These are phyloP conservation scores for Mortierella sp. DNA, from an alignment of 371 early-diverging fungal species.

Conservation along the genomic window DNA sequence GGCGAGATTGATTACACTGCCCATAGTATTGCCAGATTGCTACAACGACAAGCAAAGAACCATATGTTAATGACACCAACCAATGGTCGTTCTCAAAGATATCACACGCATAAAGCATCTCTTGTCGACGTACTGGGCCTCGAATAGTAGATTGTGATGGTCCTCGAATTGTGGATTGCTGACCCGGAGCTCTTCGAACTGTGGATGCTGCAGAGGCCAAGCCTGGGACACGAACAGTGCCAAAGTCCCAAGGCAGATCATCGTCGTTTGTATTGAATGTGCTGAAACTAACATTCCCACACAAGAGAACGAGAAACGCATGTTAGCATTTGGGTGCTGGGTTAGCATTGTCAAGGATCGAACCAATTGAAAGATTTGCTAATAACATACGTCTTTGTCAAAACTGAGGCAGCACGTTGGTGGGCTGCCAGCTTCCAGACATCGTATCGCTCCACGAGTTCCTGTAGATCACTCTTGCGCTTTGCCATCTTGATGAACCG, in stretches of 20 bases:
- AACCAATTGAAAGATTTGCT: background rate
- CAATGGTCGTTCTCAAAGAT: background rate
- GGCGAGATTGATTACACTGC: slow-evolving; percentile 37
- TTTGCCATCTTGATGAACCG: slow-evolving; percentile 87
- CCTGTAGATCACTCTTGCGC: slow-evolving; percentile 82
- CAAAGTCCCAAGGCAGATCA: slow-evolving; percentile 64
- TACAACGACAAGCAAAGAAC: background rate
- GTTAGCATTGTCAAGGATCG: background rate
- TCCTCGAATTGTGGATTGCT: too few species aligned
- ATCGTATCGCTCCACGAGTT: slow-evolving; percentile 86
- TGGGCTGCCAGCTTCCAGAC: slow-evolving; percentile 72
- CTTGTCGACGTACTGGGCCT: too few species aligned
- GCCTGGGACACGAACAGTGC: slow-evolving; percentile 59
- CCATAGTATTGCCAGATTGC: slow-evolving; percentile 19
- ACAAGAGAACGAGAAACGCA: background rate
- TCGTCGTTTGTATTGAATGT: slow-evolving; percentile 58
- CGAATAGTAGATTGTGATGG: too few species aligned
- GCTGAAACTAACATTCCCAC: slow-evolving; percentile 26
- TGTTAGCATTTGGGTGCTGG: background rate
- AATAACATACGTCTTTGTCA: slow-evolving; percentile 63
- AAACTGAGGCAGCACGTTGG: slow-evolving; percentile 67
- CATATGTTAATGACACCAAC: background rate
- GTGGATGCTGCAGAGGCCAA: slow-evolving; percentile 31
- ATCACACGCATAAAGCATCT: too few species aligned
- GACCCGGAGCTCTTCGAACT: slow-evolving; percentile 20